Base-by-base conservation (phyloP, 345 rosid species). In the Microthlaspi erraticum region DNA sequence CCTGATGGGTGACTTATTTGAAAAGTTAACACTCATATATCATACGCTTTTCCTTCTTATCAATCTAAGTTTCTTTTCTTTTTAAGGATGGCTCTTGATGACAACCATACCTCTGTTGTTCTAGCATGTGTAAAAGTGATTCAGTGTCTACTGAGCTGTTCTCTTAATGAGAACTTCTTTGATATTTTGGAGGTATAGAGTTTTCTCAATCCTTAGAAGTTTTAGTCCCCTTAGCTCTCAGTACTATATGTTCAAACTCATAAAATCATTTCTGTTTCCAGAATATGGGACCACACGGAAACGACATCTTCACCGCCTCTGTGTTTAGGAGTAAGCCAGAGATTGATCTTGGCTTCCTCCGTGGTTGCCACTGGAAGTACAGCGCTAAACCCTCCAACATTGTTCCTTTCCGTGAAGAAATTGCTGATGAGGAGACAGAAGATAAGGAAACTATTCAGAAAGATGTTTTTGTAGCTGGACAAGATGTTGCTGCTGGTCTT, bases 351-450 rank as follows among this genome's bases (percentile, higher is more conserved):
- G 91, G 97, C 65, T 91, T 90, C 66, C 91, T 90, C 50, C 85
- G 55, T 56, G 94, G 92, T 80, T 91, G 96, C 58, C 90, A 81
- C 77, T 90, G 97, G 98, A 93, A 93, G 82, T 90, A 93, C 80
- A 87, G 81, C 71, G 89, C 92, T n/a, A 93, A 93, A 81, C 84
- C 89, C 66, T 86, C 94, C 70, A 93, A 87, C 59, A 73, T 93
- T 59, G 77, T 85, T 68, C 74, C 78, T 69, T 75, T 68, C 51
- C 73, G 81, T 36, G 84, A 79, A 73, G 81, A 83, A 65, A 57
- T 52, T 50, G 10, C 73, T 64, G 83, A 78, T 81, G 89, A 87
- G 18, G 94, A 79, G 60, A 71, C 77, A 46, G 87, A 85, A 80
- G 91, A 78, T 62, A 76, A 77, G 31, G 86, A 74, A 43, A 90